Evolutionary conservation across 179 eudicot species (phyloP), one percentile per base, ranked within the genome.

Genomic region (Beta corolliflora): DNA sequence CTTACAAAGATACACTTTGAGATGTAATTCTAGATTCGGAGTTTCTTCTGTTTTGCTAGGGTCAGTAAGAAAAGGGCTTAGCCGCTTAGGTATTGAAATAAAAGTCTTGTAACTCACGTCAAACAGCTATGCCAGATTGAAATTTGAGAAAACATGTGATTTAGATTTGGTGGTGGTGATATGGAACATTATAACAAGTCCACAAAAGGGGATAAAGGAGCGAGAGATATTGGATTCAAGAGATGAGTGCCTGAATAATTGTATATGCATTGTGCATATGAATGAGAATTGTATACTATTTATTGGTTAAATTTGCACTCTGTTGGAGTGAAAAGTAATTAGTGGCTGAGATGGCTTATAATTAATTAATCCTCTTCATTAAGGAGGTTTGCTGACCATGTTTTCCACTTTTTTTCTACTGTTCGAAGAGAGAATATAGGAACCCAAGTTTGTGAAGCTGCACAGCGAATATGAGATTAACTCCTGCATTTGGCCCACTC

Each of bases 381-480:
- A 16, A 31, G 72, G 72, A 63, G 53, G 72, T 50, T 25, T 63
- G 4, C 46, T 36, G 46, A 73, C 82, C 23, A 31, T 64, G 46
- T 72, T 61, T 25, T 2, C 63, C 11, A 64, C 16, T 64, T 63
- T 50, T 50, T 71, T 21, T 71, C 58, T 18, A 73, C 41, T 61
- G 31, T 46, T 64, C 54, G 36, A 63, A 71, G 71, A 63, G 71
- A 73, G 23, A 0, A 72, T 44, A 18, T 56, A 61, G 71, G 71
- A 70, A 70, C 31, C 74, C 74, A 70, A 70, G 75, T 50, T 71
- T 71, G 5, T 71, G 75, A 71, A 21, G 75, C 31, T 48, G 58
- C 29, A 10, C 58, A 48, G 23, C 75, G 50, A 23, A 71, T 71
- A 48, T 21, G 44, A 53, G 75, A 71, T 50, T 71, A 71, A 70